A percentile compares a stretch with the other conserved stretches of the same genome.
Evolutionary conservation across 805 yeast species (phyloP).

Genomic region (Diddensiella caesifluorescens): DNA sequence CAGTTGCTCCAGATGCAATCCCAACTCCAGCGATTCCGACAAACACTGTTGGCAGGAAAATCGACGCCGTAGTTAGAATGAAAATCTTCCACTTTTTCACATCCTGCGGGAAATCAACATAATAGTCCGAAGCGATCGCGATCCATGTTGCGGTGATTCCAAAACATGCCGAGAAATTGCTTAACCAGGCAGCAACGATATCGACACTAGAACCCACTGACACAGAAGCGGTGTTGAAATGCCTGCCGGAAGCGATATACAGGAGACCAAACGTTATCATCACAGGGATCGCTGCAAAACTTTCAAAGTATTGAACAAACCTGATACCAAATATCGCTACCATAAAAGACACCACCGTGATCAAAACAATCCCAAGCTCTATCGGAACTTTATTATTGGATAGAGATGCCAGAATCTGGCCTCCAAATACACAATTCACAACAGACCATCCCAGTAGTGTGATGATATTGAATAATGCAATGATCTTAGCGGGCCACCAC

Average conservation of each 20-base stretch:
- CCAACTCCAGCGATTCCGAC: conserved; percentile 71
- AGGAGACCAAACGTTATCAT: conserved; percentile 59
- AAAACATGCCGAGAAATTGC: conserved; percentile 67
- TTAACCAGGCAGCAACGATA: conserved; percentile 60
- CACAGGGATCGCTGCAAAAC: conserved; percentile 63
- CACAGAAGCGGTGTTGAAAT: conserved; percentile 27
- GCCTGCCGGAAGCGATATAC: conserved; percentile 45
- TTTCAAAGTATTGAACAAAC: conserved; percentile 62
- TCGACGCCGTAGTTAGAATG: conserved; percentile 58
- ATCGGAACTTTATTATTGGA: conserved; percentile 63
- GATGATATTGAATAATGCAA: conserved; percentile 62
- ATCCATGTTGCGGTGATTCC: conserved; percentile 89
- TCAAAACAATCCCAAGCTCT: conserved; percentile 68
- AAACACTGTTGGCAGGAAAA: conserved; percentile 64
- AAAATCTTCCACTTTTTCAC: conserved; percentile 54
- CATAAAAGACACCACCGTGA: conserved; percentile 55
- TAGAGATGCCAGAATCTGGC: conserved; percentile 67
- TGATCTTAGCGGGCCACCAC: conserved; percentile 75
- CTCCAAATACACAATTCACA: conserved; percentile 84
- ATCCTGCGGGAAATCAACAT: conserved; percentile 70
- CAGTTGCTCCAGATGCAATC: conserved; percentile 61
- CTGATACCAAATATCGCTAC: conserved; percentile 78
- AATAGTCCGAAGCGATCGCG: conserved; percentile 78
- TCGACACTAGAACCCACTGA: conserved; percentile 39
- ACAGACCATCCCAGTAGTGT: conserved; percentile 94